phyloP scores from a whole-genome alignment of 164 flowering plant genomes.

The Vitis riparia region DNA sequence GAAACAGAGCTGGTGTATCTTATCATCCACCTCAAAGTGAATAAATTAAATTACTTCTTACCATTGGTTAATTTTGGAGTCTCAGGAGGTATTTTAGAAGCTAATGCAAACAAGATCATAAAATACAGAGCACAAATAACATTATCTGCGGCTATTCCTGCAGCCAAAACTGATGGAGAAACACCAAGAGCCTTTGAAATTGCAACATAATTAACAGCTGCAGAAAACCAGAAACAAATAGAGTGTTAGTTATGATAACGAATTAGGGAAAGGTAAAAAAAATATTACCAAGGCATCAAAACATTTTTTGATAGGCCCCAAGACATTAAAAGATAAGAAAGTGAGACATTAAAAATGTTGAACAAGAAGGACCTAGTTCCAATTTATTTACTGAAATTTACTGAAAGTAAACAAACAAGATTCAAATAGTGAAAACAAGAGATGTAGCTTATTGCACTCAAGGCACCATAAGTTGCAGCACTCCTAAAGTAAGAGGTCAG shows the following conservation, averaged over 20 bases:
- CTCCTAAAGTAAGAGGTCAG: not conserved
- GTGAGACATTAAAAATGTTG: not conserved
- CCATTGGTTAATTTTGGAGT: slow-evolving; percentile 44
- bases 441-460: not conserved
- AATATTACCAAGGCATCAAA: not conserved
- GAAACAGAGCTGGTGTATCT: not conserved
- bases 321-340: not conserved
- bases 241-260: slow-evolving; percentile 4
- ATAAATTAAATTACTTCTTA: slow-evolving; percentile 11
- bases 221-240: slow-evolving; percentile 16
- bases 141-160: slow-evolving; percentile 93
- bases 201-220: slow-evolving; percentile 88
- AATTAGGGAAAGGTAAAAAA: not conserved
- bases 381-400: too few relatives aligned
- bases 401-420: too few relatives aligned
- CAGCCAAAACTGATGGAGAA: slow-evolving; percentile 82
- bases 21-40: not conserved
- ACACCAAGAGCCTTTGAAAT: slow-evolving; percentile 73
- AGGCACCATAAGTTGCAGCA: not conserved
- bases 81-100: slow-evolving; percentile 77
- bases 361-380: not conserved
- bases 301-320: not conserved
- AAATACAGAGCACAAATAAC: slow-evolving; percentile 84
- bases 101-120: slow-evolving; percentile 66
- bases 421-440: too few relatives aligned